Conservation (phyloP, 75 land plant species). For the Ceratopteris richardii region DNA sequence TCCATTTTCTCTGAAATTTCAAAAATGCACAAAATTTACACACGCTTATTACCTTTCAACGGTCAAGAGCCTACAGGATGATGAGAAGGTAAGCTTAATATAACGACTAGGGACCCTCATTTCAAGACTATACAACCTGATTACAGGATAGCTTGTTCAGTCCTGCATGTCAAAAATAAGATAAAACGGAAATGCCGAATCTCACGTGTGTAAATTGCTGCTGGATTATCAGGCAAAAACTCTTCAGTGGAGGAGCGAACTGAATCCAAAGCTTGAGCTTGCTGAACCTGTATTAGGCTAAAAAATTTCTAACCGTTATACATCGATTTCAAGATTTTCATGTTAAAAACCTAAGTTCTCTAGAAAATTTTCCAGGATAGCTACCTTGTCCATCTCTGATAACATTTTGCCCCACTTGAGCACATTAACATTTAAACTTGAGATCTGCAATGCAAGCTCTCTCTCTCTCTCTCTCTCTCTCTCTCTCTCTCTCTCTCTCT, state of each 20-base stretch:
- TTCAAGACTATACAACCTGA: too few species aligned
- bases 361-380: not conserved
- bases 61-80: too few species aligned
- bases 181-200: too few species aligned
- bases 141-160: too few species aligned
- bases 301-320: not conserved
- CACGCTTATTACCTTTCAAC: too few species aligned
- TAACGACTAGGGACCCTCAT: too few species aligned
- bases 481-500: too few species aligned
- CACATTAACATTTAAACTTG: constrained; percentile 14
- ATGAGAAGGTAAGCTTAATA: too few species aligned
- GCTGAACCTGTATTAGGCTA: not conserved
- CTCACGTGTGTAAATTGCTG: constrained; percentile 1
- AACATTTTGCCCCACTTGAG: constrained; percentile 17
- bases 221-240: constrained; percentile 7
- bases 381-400: constrained; percentile 18
- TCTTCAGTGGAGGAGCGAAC: constrained; percentile 6
- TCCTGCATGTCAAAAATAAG: too few species aligned
- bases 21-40: too few species aligned
- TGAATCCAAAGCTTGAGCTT: constrained; percentile 8
- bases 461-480: too few species aligned
- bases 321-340: not conserved
- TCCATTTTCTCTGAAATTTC: too few species aligned
- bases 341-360: not conserved
- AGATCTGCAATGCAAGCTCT: not conserved